phyloP scores from a whole-genome alignment of 2,329 filamentous ascomycete genomes.

The Talaromyces sp. region DNA sequence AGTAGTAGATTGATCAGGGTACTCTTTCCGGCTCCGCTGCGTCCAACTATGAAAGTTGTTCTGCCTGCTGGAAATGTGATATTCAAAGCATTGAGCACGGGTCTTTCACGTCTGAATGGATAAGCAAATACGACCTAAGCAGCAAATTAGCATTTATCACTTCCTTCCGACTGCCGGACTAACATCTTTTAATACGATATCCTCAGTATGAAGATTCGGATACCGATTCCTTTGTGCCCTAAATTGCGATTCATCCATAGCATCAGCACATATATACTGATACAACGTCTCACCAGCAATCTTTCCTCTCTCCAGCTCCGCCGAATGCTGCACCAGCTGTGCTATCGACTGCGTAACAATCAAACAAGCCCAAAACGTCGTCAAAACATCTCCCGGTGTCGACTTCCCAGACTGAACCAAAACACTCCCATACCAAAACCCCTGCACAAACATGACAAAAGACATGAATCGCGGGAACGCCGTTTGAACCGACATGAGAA shows the following conservation, averaged over 20 bases:
- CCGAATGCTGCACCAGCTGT: constrained; percentile 70
- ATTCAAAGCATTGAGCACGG: constrained; percentile 60
- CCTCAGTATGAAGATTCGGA: constrained; percentile 56
- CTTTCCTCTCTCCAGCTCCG: constrained; percentile 76
- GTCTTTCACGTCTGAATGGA: constrained; percentile 63
- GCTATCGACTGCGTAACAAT: constrained; percentile 74
- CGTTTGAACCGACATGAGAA: constrained; percentile 68
- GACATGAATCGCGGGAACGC: constrained; percentile 72
- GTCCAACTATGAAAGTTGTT: constrained; percentile 77
- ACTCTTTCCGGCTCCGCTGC: constrained; percentile 89
- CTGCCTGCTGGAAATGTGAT: constrained; percentile 71
- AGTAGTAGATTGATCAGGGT: constrained; percentile 79
- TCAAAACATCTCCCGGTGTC: constrained; percentile 68
- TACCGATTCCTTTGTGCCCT: constrained; percentile 29
- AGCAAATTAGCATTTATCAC: background rate
- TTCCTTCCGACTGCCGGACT: constrained; percentile 18
- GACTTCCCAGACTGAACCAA: constrained; percentile 62
- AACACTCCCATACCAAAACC: constrained; percentile 81
- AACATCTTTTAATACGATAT: constrained; percentile 69
- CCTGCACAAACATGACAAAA: constrained; percentile 76
- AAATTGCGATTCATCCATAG: constrained; percentile 18
- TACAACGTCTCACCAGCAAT: constrained; percentile 66
- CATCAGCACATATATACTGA: constrained; percentile 40
- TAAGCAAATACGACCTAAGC: constrained; percentile 77
- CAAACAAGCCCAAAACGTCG: constrained; percentile 80